Evolutionary conservation across 192 early-diverging fungal genomes (phyloP), one percentile per base, ranked within the genome.

Genomic region (Dissophora ornata): DNA sequence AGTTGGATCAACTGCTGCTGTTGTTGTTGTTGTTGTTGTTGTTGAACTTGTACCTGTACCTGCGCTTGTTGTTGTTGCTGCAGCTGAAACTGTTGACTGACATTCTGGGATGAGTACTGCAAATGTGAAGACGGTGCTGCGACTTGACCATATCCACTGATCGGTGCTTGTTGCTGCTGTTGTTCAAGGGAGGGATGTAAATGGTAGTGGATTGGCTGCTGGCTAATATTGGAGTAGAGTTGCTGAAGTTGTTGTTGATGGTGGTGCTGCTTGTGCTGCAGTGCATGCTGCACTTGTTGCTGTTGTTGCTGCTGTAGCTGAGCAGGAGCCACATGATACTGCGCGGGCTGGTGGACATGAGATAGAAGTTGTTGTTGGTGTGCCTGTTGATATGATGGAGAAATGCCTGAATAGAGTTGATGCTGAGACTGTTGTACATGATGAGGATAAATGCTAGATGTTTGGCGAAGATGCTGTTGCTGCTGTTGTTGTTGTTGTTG

Each of bases 1-100:
- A 71, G 56, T 26, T 85, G 84, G 32, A 71, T 65, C 21, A 80
- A 67, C 22, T 86, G 86, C 48, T 87, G 86, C n/a, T 81, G 79
- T 58, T 87, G 79, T 47, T 71, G 65, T 15, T 54, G 65, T 24
- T 69, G 55, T 28, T 58, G 54, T 22, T 53, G 46, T 5, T 48
- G 45, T 10, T 66, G 64, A 26, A 69, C 79, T 30, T 66, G 67
- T 0, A 48, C 61, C 45, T 71, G 67, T 7, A 61, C 64, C 38
- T 71, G 73, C 7, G 42, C 63, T 42, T 62, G 69, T 3, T 67
- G 64, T 28, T 65, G 70, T 30, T 67, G 73, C 18, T 67, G 73
- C 21, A 61, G 40, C 30, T 73, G 71, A 19, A 68, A 29, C 25
- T 67, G 67, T 18, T 69, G 73, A 30, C 36, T 54, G 13, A 64